Base-by-base conservation (phyloP, 164 flowering plant species). In the Vitis cinerea region DNA sequence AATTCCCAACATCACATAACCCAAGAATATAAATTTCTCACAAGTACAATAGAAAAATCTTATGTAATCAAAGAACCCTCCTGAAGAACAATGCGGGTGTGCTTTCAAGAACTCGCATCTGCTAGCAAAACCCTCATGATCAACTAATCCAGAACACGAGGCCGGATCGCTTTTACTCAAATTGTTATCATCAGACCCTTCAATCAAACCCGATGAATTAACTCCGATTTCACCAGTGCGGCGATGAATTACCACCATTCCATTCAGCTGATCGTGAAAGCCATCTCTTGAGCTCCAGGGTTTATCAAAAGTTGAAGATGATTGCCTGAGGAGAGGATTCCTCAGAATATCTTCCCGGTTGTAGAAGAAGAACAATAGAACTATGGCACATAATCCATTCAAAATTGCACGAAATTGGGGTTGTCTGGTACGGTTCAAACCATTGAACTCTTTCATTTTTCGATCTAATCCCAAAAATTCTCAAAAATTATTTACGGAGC, bases 31-130 rank as follows among this genome's bases (percentile, higher is more conserved):
- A 64, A 81, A 56, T 10, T 77, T 71, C 59, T 76, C 67, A 70
- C 97, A 95, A 47, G 67, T 74, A 63, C 99, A 93, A 58, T 93
- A 93, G 68, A 89, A 89, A 37, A 93, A 91, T 58, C 47, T 61
- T 5, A 92, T 49, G 80, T 96, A 96, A 82, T 90, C 82, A 30
- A 92, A 81, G 59, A 82, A 85, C n/a, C 95, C 95, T 1, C 78
- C 93, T 0, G 92, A 83, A 2, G 81, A 61, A 71, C 98, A 93
- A n/a, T 86, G 75, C 0, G 89, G 86, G 30, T 89, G 75, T 3
- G 84, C 82, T 65, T 73, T 87, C 83, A 96, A 81, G 80, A 73
- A 96, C 70, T 88, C 92, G 51, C 99, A 95, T 19, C 66, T 61
- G 72, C 70, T 84, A 9, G 48, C 16, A 61, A 67, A 91, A 50